Base-by-base conservation (phyloP, 352 stramenopile genomes). In the Elongisporangium prolatum region DNA sequence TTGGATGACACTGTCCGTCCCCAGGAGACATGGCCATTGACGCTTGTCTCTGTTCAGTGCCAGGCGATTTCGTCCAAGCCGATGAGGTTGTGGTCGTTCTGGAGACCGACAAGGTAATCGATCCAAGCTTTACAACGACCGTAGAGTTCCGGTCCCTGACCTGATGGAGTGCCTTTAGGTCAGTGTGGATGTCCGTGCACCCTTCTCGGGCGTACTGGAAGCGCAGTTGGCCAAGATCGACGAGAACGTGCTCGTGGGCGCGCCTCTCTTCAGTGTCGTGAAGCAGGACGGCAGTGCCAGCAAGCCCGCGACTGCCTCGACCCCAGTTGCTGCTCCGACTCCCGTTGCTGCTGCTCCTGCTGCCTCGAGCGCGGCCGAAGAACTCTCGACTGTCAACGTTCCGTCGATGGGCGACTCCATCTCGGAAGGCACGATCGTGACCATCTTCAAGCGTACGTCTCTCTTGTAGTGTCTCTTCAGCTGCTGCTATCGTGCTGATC, bases 11-110 rank as follows among this genome's bases (percentile, higher is more conserved):
- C 11, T 21, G 54, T 54, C 48, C 11, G 21, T 40, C 24, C 52
- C 4, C 17, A 21, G 9, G 28, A 40, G 28, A 40, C 28, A 40
- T 40, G 28, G 28, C 28, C 28, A 40, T 40, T 40, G 28, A 40
- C 28, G 5, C 9, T 40, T 40, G 28, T 40, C 28, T 40, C 28
- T 57, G 5, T 63, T 52, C 57, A 82, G 78, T 79, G 13, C 78
- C 91, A 5, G 97, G 97, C 47, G 97, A 99, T 60, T 95, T 86
- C 38, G 89, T 99, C 34, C 75, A 96, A 24, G 82, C 78, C 6
- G 97, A 99, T 73, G 97, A 99, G 48, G 96, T 99, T 25, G 91
- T 99, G 14, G 88, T 98, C 16, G 89, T 98, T 7, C 70, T 99
- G 9, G 97, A 99, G 82, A 99, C 97, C 5, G 97, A 99, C 75